phyloP scores from a whole-genome alignment of 441 rosid species.

The Mallotus repandus region DNA sequence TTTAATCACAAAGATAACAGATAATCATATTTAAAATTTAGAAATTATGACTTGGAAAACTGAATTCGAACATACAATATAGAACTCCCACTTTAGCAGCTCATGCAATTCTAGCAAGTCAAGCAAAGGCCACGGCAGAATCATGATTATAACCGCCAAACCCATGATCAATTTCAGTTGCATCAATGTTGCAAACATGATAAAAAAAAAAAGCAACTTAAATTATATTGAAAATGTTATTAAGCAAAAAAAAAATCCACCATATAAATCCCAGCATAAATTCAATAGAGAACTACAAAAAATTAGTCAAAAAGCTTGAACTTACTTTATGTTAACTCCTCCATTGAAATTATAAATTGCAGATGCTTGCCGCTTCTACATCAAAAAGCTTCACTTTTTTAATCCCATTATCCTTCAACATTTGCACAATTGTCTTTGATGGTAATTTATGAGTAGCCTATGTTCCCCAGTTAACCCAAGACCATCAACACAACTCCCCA shows the following conservation, averaged over 20 bases:
- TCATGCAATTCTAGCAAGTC: not conserved
- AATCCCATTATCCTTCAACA: slow-evolving; percentile 79
- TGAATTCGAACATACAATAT: not conserved
- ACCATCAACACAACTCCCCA: slow-evolving; percentile 45
- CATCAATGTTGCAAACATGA: not conserved
- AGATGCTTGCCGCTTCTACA: not conserved
- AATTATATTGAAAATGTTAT: not conserved
- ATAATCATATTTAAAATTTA: not conserved
- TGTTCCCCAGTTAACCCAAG: slow-evolving; percentile 97
- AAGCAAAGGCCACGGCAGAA: slow-evolving; percentile 2
- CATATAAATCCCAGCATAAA: not conserved
- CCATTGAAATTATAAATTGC: slow-evolving; percentile 68
- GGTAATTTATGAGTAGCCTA: slow-evolving; percentile 68
- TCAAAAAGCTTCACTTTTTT: slow-evolving; percentile 90
- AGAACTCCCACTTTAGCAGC: not conserved
- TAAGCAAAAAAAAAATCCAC: not conserved
- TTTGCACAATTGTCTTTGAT: slow-evolving; percentile 65
- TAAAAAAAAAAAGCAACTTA: not conserved
- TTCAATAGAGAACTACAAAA: too few species aligned
- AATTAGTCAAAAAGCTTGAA: not conserved
- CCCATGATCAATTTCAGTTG: not conserved
- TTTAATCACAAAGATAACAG: too few species aligned
- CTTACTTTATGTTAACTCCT: slow-evolving; percentile 89
- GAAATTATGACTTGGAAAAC: not conserved
- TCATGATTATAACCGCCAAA: not conserved